phyloP scores from a whole-genome alignment of 106 monocot species.

The Hemerocallis citrina region DNA sequence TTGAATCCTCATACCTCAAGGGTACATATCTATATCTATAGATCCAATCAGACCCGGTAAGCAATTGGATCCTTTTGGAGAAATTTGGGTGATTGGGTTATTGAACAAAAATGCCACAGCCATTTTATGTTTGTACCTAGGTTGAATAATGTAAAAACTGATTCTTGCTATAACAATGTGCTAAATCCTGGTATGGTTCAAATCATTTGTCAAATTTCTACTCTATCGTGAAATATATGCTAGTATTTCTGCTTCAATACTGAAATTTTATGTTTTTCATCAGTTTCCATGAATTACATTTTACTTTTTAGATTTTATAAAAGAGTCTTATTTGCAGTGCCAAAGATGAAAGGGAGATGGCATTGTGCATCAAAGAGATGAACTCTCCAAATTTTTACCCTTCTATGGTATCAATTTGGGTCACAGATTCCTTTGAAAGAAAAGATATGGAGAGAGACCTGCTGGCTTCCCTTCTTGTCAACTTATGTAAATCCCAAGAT shows the following conservation, averaged over 20 bases:
- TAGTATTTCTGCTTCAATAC: not conserved
- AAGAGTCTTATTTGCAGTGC: constrained; percentile 34
- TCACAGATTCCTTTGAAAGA: constrained; percentile 85
- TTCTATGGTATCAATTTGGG: constrained; percentile 69
- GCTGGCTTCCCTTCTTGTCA: constrained; percentile 67
- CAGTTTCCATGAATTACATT: not conserved
- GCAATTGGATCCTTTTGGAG: no score
- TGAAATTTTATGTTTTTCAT: not conserved
- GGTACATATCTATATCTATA: no score
- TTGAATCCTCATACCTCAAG: no score
- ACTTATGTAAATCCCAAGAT: constrained; percentile 45
- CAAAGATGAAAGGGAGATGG: constrained; percentile 72
- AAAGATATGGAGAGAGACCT: constrained; percentile 71
- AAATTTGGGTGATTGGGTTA: no score
- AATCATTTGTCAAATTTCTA: not conserved
- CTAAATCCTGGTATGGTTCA: no score
- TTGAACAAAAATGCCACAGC: no score
- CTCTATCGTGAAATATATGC: not conserved
- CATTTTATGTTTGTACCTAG: no score
- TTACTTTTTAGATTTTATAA: not conserved
- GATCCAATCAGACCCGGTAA: no score
- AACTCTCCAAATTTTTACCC: constrained; percentile 67
- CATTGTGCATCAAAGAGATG: constrained; percentile 66
- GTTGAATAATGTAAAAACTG: no score
- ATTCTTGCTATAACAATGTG: not conserved